phyloP scores from a whole-genome alignment of 192 early-diverging fungal species.

The Coemansia sp. region DNA sequence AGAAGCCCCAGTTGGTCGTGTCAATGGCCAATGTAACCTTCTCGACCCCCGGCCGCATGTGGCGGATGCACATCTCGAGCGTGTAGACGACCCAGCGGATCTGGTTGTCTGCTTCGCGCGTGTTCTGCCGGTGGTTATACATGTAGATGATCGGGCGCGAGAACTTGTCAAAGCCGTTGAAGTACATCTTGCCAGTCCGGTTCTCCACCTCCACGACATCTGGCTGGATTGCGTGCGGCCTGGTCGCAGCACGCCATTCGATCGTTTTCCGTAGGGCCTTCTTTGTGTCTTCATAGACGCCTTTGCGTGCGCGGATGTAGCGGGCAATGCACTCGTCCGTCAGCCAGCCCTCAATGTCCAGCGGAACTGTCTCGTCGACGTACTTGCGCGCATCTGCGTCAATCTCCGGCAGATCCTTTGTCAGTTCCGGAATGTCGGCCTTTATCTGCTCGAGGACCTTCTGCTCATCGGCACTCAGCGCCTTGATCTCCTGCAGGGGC shows the following conservation, averaged over 20 bases:
- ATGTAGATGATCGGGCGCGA: constrained; percentile 75
- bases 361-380: constrained; percentile 25
- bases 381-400: constrained; percentile 22
- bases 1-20: constrained; percentile 61
- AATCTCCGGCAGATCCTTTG: constrained; percentile 29
- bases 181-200: constrained; percentile 75
- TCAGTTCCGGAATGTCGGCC: constrained; percentile 40
- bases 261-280: constrained; percentile 67
- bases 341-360: constrained; percentile 48
- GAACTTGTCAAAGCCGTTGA: constrained; percentile 74
- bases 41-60: constrained; percentile 68
- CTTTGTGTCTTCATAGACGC: constrained; percentile 60
- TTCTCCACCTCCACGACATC: constrained; percentile 72
- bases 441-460: constrained; percentile 29
- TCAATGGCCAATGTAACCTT: constrained; percentile 77
- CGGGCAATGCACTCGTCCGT: constrained; percentile 58
- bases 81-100: constrained; percentile 77
- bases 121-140: constrained; percentile 74
- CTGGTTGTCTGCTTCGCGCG: constrained; percentile 64
- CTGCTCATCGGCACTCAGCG: constrained; percentile 30
- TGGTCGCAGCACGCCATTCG: constrained; percentile 68
- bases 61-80: constrained; percentile 68
- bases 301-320: constrained; percentile 68
- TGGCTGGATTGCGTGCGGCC: constrained; percentile 63
- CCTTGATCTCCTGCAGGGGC: constrained; percentile 26